Evolutionary conservation across 2,329 filamentous ascomycete species (phyloP), one percentile per base, ranked within the genome.

Genomic region (Clarireedia hainanense): DNA sequence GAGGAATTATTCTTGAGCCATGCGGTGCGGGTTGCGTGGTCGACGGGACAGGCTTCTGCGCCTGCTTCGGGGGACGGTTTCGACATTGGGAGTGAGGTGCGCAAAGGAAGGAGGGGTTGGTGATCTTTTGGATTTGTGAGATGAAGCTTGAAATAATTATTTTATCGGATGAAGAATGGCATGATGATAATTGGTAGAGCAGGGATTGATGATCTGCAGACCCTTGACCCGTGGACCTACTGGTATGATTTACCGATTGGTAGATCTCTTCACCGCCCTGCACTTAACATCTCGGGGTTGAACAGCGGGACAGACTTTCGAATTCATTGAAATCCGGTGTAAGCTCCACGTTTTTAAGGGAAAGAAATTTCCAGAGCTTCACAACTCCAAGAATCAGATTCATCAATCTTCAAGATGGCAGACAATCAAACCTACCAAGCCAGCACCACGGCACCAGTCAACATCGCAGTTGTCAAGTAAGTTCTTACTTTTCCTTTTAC

Each of bases 391-490:
- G 23, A 24, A 20, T 23, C 40, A 6, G 9, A 56, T 20, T 20
- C 48, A n/a, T n/a, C 43, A 30, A 24, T 36, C 14, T 27, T 57
- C 59, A 65, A 43, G 48, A 70, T 70, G 68, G 51, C 66, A n/a
- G 64, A 67, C 55, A 60, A 58, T 24, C 65, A 67, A 55, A 80
- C 97, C 67, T 91, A 95, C 77, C 87, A 91, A 67, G 89, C 94
- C 65, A 96, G 89, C 77, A 96, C 94, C 58, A 97, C 91, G 61
- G 94, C 94, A 42, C 94, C 92, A 14, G 92, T 97, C 69, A 97
- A 97, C 78, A 97, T 97, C 70, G 92, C 92, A 63, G 91, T 97
- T 57, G 94, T 97, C 76, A 97, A 97, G 88, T 95, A 74, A 65
- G 69, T 55, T 56, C 37, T 50, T 43, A 23, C 4, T 9, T 17